Conservation (phyloP, 2,329 filamentous ascomycete species). For the Exophiala bonariae region DNA sequence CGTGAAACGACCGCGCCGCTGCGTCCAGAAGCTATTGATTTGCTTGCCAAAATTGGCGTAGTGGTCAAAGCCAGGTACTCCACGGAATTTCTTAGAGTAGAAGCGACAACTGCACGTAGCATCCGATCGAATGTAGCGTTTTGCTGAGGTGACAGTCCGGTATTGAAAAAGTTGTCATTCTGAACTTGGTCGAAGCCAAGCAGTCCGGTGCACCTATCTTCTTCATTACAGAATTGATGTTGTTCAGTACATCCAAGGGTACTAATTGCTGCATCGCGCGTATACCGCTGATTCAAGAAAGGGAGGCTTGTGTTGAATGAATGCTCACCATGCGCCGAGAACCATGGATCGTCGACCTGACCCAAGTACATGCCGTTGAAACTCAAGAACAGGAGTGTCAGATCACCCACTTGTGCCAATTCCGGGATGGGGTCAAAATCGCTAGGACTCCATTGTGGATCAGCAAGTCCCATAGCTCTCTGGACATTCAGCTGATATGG, state of each 20-base stretch:
- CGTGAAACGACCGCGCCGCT: constrained; percentile 11
- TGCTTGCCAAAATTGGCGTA: constrained; percentile 16
- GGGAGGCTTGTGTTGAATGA: not conserved
- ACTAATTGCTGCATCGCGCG: constrained; percentile 16
- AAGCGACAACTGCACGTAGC: constrained; percentile 8
- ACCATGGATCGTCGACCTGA: constrained; percentile 22
- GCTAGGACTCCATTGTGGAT: constrained; percentile 3
- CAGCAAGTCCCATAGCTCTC: not conserved
- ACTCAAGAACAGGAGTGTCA: constrained; percentile 19
- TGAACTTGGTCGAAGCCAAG: constrained; percentile 21
- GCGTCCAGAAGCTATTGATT: not conserved
- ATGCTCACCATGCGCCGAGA: constrained; percentile 14
- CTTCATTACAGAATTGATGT: constrained; percentile 19
- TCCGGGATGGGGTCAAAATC: constrained; percentile 19
- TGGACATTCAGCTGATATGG: constrained; percentile 19
- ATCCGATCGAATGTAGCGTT: constrained; percentile 23
- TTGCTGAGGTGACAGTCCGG: constrained; percentile 10
- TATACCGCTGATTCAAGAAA: constrained; percentile 13
- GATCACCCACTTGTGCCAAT: constrained; percentile 12
- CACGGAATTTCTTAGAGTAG: constrained; percentile 4
- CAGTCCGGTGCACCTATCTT: constrained; percentile 16
- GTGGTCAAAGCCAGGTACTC: constrained; percentile 8
- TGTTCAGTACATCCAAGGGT: constrained; percentile 22
- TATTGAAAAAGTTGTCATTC: constrained; percentile 13
- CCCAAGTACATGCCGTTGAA: constrained; percentile 20